Conservation (phyloP, 2,329 filamentous ascomycete species). For the Phoma sp. region DNA sequence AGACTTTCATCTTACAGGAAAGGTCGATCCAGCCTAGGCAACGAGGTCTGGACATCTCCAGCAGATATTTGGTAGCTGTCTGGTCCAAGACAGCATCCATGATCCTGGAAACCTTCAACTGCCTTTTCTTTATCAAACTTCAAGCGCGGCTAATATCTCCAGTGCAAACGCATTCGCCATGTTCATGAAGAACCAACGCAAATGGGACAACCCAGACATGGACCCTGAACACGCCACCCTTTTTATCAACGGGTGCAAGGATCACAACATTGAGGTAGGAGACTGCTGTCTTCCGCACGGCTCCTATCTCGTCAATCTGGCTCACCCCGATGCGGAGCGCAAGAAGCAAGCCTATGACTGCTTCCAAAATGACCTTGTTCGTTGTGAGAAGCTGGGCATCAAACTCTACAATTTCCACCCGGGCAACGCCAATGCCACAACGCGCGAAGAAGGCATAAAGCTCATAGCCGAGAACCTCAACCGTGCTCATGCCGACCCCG, state of each 20-base stretch:
- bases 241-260: constrained; percentile 72
- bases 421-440: constrained; percentile 74
- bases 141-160: constrained; percentile 30
- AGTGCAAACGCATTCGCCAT: constrained; percentile 90
- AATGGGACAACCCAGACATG: constrained; percentile 86
- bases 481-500: constrained; percentile 71
- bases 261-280: constrained; percentile 73
- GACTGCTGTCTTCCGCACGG: constrained; percentile 89
- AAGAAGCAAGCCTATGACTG: constrained; percentile 83
- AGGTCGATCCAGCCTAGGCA: no score
- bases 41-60: no score
- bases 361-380: constrained; percentile 85
- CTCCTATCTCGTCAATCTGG: constrained; percentile 95
- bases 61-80: no score
- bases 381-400: constrained; percentile 87
- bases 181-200: constrained; percentile 95
- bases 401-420: constrained; percentile 98
- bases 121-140: not conserved
- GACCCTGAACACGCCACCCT: constrained; percentile 69
- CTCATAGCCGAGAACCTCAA: constrained; percentile 86
- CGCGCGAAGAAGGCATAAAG: constrained; percentile 71
- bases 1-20: no score
- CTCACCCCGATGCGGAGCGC: constrained; percentile 79
- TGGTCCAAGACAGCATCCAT: no score
- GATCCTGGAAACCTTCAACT: not conserved